phyloP scores from a whole-genome alignment of 2,329 filamentous ascomycete genomes.

The Talaromyces sp. region DNA sequence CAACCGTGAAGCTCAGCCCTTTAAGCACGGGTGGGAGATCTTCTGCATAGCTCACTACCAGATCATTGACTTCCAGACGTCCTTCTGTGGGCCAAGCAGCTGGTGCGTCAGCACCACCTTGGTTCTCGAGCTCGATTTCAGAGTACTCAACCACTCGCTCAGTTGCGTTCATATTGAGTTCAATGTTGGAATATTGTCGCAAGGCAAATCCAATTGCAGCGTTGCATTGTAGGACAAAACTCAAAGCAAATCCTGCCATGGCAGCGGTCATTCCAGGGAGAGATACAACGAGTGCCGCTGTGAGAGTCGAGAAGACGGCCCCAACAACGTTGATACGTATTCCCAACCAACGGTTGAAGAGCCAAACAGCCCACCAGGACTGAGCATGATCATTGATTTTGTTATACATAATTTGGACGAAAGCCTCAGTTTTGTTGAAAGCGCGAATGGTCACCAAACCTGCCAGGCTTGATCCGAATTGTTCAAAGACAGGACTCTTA shows the following conservation, averaged over 20 bases:
- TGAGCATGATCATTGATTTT: constrained; percentile 70
- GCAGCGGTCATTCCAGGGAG: constrained; percentile 67
- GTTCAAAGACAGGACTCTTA: constrained; percentile 79
- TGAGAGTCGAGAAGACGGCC: constrained; percentile 68
- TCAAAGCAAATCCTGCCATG: constrained; percentile 74
- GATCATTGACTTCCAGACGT: constrained; percentile 69
- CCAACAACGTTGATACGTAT: constrained; percentile 72
- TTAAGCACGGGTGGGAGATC: constrained; percentile 58
- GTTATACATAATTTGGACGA: constrained; percentile 69
- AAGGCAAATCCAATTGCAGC: constrained; percentile 67
- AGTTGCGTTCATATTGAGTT: constrained; percentile 53
- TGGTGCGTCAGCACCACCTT: constrained; percentile 28
- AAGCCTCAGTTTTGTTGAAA: constrained; percentile 69
- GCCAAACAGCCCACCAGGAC: constrained; percentile 68
- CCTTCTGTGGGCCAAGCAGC: constrained; percentile 56
- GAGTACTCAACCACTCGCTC: constrained; percentile 58
- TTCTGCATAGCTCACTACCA: constrained; percentile 71
- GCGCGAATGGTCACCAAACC: constrained; percentile 76
- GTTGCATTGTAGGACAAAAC: constrained; percentile 73
- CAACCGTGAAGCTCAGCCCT: constrained; percentile 28
- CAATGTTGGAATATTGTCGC: constrained; percentile 69
- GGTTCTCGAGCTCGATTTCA: constrained; percentile 37
- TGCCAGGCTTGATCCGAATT: constrained; percentile 72
- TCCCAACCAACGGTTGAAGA: constrained; percentile 77
- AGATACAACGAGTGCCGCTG: constrained; percentile 66